phyloP scores from a whole-genome alignment of 1,284 basidiomycete species.

The Wolfiporia cocos region DNA sequence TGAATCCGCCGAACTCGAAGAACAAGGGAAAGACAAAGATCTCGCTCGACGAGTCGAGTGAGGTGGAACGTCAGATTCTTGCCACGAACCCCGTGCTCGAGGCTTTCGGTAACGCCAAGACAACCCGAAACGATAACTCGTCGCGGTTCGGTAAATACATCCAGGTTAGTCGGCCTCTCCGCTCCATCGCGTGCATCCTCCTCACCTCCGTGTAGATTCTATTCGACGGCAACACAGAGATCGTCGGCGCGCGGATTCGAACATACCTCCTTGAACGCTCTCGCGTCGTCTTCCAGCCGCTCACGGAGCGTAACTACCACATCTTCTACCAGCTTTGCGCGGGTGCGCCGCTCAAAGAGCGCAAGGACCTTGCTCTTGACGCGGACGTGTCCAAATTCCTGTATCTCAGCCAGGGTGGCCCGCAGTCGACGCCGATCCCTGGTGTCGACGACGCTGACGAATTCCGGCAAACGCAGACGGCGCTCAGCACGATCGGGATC shows the following conservation, averaged over 20 bases:
- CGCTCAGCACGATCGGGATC: slow-evolving; percentile 95
- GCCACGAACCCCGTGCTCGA: slow-evolving; percentile 99
- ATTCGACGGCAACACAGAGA: slow-evolving; percentile 92
- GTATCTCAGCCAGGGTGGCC: slow-evolving; percentile 92
- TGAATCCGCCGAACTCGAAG: slow-evolving; percentile 76
- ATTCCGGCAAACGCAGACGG: slow-evolving; percentile 90
- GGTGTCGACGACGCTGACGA: slow-evolving; percentile 97
- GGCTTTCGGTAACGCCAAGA: slow-evolving; percentile 99
- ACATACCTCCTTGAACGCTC: slow-evolving; percentile 98
- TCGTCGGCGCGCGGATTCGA: slow-evolving; percentile 95
- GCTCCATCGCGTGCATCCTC: too few relatives aligned
- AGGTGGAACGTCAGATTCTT: slow-evolving; percentile 95
- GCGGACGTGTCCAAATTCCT: slow-evolving; percentile 84
- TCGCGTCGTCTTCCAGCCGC: slow-evolving; percentile 94
- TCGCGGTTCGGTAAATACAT: slow-evolving; percentile 99
- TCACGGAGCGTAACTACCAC: slow-evolving; percentile 97
- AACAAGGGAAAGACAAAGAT: slow-evolving; percentile 64
- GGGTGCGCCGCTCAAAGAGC: slow-evolving; percentile 91
- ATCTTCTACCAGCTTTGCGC: slow-evolving; percentile 99
- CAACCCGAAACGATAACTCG: slow-evolving; percentile 98
- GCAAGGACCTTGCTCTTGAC: slow-evolving; percentile 91
- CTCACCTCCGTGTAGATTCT: too few relatives aligned
- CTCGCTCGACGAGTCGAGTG: slow-evolving; percentile 79
- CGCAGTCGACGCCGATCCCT: slow-evolving; percentile 76
- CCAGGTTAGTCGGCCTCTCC: slow-evolving; percentile 75